Evolutionary conservation across 306 rosid species (phyloP), one percentile per base, ranked within the genome.

Genomic region (Medicago ruthenica): DNA sequence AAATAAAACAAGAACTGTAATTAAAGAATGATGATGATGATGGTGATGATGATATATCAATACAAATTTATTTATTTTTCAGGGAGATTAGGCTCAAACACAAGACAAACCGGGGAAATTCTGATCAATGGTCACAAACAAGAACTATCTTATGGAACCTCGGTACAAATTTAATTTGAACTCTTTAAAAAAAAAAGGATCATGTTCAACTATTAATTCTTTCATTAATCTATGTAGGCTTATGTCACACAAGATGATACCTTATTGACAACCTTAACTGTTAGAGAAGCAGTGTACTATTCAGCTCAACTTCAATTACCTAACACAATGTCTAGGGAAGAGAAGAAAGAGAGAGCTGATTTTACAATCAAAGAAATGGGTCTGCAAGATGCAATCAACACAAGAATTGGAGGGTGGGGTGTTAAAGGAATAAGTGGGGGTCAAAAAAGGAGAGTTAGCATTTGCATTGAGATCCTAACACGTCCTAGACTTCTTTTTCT

Each of bases 391-490:
- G 71, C 86, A n/a, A 45, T 67, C 1, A 50, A 85, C 81, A 85
- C 89, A 5, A 82, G 86, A 73, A 82, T 85, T 68, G 89, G 89
- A 61, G 89, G 89, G 5, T 85, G 81, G 89, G 84, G 89, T n/a
- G 5, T 0, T 9, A 85, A 82, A 66, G 89, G 86, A 2, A 82
- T 85, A 0, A 85, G 89, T 57, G 86, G 89, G 6, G 86, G 89
- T 12, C 89, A 85, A 10, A 85, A 82, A 79, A 76, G 86, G n/a
- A 16, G 89, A 73, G 84, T 85, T 0, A 82, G 89, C 72, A 85
- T 85, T 6, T 76, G 89, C 70, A 82, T 85, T 1, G 89, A 85
- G 86, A 85, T 79, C 12, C 40, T 85, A 1, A 82, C 82, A 20
- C 83, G 76, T 8, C 89, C 89, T 0, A 82, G 27, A 4, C 89